Evolutionary conservation across 1,284 basidiomycete species (phyloP), one percentile per base, ranked within the genome.

Genomic region (Leucoagaricus sp.): DNA sequence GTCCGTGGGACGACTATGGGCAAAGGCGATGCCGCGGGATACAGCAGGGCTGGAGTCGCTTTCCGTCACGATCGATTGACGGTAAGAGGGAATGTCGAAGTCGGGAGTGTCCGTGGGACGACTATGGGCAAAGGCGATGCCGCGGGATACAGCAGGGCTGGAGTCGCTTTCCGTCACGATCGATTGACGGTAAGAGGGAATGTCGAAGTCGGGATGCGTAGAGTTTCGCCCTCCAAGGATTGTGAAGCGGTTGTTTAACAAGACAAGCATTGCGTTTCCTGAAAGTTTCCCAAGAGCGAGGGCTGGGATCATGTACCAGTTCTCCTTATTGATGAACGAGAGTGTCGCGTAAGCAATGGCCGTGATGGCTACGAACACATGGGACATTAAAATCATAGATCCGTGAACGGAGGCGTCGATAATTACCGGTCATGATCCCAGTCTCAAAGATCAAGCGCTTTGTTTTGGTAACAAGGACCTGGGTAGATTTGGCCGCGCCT

Each of bases 371-470:
- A 19, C 9, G 28, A 13, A 34, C 12, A 34, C 7, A 19, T 4
- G 2, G 7, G 33, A 25, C 45, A 7, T 13, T 8, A 31, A 17
- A 5, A n/a, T 23, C 34, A 29, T 28, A n/a, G 13, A 28, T 8
- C 15, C 15, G 10, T 34, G 5, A 31, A 13, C n/a, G 3, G 13
- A 29, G 1, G 29, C n/a, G 4, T 15, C 17, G 23, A 31, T 19
- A n/a, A 13, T 48, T 8, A 53, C 51, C 51, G 12, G 41, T 53
- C 6, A 53, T 21, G 19, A 53, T 15, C 1, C 51, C 51, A 1
- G 51, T 53, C 36, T 53, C 51, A 23, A 53, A 41, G 26, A 53
- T 8, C 3, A 53, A 29, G 13, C 51, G 28, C 17, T 53, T 53
- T 8, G 26, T 33, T n/a, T 23, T 31, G 6, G 41, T 53, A 19